phyloP scores from a whole-genome alignment of 1,284 basidiomycete genomes.

The Ganoderma lingzhi region DNA sequence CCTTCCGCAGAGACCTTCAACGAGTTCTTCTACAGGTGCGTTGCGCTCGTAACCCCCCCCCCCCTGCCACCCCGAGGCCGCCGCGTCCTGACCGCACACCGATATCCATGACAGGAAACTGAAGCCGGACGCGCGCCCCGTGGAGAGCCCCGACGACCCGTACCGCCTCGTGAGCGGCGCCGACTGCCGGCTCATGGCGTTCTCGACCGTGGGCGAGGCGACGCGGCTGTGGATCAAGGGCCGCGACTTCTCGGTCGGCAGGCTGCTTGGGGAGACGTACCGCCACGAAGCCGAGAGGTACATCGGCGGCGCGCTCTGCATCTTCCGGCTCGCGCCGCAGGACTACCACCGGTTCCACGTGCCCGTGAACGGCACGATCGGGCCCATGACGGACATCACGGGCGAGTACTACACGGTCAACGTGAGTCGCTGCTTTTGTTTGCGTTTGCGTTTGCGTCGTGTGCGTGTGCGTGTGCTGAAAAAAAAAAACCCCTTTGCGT shows the following conservation, averaged over 20 bases:
- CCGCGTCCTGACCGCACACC: conserved; percentile 25
- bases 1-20: conserved; percentile 82
- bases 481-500: too few relatives aligned
- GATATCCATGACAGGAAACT: conserved; percentile 81
- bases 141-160: conserved; percentile 79
- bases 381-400: conserved; percentile 80
- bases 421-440: conserved; percentile 49
- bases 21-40: conserved; percentile 82
- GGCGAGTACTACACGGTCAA: conserved; percentile 97
- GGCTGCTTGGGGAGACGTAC: conserved; percentile 85
- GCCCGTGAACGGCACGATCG: conserved; percentile 87
- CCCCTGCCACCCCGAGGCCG: conserved; percentile 13
- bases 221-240: conserved; percentile 98
- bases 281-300: conserved; percentile 74
- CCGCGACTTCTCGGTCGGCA: conserved; percentile 85
- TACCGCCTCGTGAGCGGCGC: conserved; percentile 86
- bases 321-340: conserved; percentile 94
- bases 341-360: conserved; percentile 98
- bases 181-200: conserved; percentile 95
- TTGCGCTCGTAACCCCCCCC: conserved; percentile 4
- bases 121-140: conserved; percentile 82
- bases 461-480: conserved; percentile 12
- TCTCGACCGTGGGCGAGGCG: conserved; percentile 86
- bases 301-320: conserved; percentile 79
- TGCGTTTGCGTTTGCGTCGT: neutral